Evolutionary conservation across 2,329 filamentous ascomycete species (phyloP).

Genomic region (Botrytis sinoallii): DNA sequence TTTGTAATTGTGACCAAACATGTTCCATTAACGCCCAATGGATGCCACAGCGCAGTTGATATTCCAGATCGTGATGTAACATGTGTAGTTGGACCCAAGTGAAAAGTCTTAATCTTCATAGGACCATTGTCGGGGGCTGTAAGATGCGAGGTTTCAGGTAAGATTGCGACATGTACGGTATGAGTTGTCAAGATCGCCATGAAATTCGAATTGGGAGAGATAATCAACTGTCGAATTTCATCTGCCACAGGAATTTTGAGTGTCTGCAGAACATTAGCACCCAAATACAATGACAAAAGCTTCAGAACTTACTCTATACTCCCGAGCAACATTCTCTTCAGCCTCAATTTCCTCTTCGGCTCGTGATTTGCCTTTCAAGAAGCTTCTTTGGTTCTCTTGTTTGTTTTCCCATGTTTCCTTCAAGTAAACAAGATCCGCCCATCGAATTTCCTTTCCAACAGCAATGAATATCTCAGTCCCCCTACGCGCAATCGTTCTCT

Average conservation of each 20-base stretch:
- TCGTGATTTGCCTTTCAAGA: constrained; percentile 25
- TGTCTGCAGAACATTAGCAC: constrained; percentile 48
- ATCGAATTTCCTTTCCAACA: constrained; percentile 84
- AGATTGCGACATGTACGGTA: constrained; percentile 81
- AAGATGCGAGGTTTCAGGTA: constrained; percentile 78
- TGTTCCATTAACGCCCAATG: constrained; percentile 75
- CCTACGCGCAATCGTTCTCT: constrained; percentile 70
- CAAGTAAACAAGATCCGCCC: constrained; percentile 78
- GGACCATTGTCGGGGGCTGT: constrained; percentile 63
- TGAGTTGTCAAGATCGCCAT: constrained; percentile 84
- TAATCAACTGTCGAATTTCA: constrained; percentile 78
- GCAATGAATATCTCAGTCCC: constrained; percentile 88
- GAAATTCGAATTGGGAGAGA: constrained; percentile 78
- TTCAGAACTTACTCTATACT: constrained; percentile 47
- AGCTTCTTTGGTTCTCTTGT: constrained; percentile 27
- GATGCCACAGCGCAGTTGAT: constrained; percentile 86
- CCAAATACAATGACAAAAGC: constrained; percentile 24
- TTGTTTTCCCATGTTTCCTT: constrained; percentile 60
- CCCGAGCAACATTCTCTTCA: constrained; percentile 40
- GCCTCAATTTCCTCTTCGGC: constrained; percentile 25
- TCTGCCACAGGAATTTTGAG: constrained; percentile 76
- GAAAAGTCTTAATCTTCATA: constrained; percentile 80
- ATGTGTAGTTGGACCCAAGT: constrained; percentile 88
- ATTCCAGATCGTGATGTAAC: constrained; percentile 81
- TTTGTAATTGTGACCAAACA: constrained; percentile 85